These are phyloP conservation scores for Penicillium roqueforti DNA, from an alignment of 495 filamentous ascomycete genomes.

Conservation along the genomic window DNA sequence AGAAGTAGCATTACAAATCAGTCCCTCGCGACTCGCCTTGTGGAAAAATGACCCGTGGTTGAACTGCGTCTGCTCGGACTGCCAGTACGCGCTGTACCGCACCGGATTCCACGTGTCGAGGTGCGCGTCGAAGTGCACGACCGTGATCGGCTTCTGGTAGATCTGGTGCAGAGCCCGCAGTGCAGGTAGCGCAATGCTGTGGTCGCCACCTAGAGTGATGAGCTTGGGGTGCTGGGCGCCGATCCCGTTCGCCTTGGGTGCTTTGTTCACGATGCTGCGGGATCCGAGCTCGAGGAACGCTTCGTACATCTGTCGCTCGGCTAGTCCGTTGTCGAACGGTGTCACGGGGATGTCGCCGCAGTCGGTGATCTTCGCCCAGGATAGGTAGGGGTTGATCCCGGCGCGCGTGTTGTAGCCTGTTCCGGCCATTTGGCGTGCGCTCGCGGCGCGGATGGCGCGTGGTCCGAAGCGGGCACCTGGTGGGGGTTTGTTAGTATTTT, in stretches of 20 bases:
- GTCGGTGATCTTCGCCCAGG: constrained; percentile 70
- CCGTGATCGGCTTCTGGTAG: constrained; percentile 67
- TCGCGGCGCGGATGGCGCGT: constrained; percentile 74
- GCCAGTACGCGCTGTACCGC: constrained; percentile 73
- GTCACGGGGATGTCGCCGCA: constrained; percentile 81
- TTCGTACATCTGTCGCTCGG: constrained; percentile 71
- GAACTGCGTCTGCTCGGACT: constrained; percentile 63
- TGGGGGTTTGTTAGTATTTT: constrained; percentile 28
- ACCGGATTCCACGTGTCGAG: constrained; percentile 82
- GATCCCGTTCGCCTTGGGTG: constrained; percentile 37
- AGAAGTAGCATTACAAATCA: constrained; percentile 62
- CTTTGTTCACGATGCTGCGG: constrained; percentile 38
- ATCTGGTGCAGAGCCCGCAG: constrained; percentile 66
- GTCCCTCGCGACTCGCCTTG: constrained; percentile 69
- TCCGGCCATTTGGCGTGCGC: constrained; percentile 65
- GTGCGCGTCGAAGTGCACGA: constrained; percentile 82
- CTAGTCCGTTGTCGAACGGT: constrained; percentile 73
- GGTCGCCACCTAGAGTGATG: constrained; percentile 78
- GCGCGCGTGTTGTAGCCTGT: constrained; percentile 76
- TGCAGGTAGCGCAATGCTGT: constrained; percentile 72
- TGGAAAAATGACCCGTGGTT: constrained; percentile 87
- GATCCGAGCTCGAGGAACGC: constrained; percentile 64
- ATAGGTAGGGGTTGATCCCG: constrained; percentile 70
- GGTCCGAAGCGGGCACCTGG: constrained; percentile 77
- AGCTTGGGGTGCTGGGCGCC: constrained; percentile 56